Percentiles rank a stretch among this genome's conserved stretches.
Conservation (phyloP, 75 land plant genomes). For the Pseudotsuga menziesii region DNA sequence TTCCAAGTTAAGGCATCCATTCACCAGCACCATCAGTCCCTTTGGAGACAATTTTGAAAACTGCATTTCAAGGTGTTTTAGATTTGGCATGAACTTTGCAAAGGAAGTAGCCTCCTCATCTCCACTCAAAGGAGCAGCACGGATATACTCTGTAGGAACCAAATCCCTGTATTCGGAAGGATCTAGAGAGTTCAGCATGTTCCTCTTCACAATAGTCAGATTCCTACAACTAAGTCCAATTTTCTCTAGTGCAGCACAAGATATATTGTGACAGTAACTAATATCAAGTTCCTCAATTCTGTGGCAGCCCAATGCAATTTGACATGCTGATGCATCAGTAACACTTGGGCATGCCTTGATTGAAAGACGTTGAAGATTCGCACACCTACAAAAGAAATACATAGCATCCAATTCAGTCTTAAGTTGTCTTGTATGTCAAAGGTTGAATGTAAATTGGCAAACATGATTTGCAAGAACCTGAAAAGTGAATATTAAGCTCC, state of each 20-base stretch:
- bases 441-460: not conserved
- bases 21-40: slow-evolving; percentile 30
- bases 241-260: slow-evolving; percentile 40
- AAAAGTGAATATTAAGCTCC: not conserved
- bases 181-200: slow-evolving; percentile 56
- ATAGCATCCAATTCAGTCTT: not conserved
- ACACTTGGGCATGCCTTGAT: slow-evolving; percentile 48
- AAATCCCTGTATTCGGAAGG: slow-evolving; percentile 48
- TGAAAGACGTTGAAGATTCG: slow-evolving; percentile 49
- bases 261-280: slow-evolving; percentile 65
- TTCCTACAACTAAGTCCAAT: slow-evolving; percentile 51
- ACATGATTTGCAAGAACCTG: not conserved
- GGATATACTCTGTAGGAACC: slow-evolving; percentile 55
- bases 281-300: slow-evolving; percentile 60
- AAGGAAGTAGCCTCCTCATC: slow-evolving; percentile 55
- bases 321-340: slow-evolving; percentile 44
- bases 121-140: slow-evolving; percentile 49
- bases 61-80: slow-evolving; percentile 49
- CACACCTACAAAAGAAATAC: slow-evolving; percentile 46
- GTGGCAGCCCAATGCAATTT: slow-evolving; percentile 44
- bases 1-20: slow-evolving; percentile 43
- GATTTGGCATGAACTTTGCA: slow-evolving; percentile 48
- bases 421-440: not conserved
- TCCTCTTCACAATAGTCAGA: slow-evolving; percentile 48
- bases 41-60: slow-evolving; percentile 35